Evolutionary conservation across 129 eudicot species (phyloP).

Genomic region (Flaveria sonorensis): DNA sequence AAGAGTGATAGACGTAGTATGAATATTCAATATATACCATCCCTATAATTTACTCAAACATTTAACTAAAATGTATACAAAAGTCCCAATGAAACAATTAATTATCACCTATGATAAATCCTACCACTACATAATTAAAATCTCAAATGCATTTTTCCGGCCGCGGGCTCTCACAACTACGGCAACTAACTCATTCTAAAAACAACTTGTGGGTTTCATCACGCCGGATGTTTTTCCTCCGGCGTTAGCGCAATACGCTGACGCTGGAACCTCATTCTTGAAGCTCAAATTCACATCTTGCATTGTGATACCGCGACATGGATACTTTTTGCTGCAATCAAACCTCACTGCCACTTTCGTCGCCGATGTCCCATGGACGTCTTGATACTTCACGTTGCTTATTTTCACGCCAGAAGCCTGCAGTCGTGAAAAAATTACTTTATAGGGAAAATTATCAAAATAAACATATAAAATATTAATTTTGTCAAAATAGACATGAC

Average conservation of each 20-base stretch:
- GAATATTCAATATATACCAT: too few species aligned
- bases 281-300: slow-evolving; percentile 48
- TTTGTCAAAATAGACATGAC: too few species aligned
- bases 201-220: slow-evolving; percentile 50
- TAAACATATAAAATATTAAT: not conserved
- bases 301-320: slow-evolving; percentile 49
- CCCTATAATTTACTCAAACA: not conserved
- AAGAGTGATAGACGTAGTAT: too few species aligned
- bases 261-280: slow-evolving; percentile 26
- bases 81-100: not conserved
- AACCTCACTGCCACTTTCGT: slow-evolving; percentile 58
- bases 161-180: slow-evolving; percentile 31
- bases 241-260: slow-evolving; percentile 48
- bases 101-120: not conserved
- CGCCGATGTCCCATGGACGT: slow-evolving; percentile 59
- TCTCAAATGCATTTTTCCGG: slow-evolving; percentile 23
- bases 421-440: not conserved
- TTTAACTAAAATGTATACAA: not conserved
- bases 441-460: not conserved
- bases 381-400: slow-evolving; percentile 47
- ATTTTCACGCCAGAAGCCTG: slow-evolving; percentile 47
- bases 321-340: slow-evolving; percentile 51
- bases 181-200: slow-evolving; percentile 5
- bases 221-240: slow-evolving; percentile 49
- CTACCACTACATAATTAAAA: slow-evolving; percentile 9